Base-by-base conservation (phyloP, 768 basidiomycete species). In the Melanogaster broomeanus region DNA sequence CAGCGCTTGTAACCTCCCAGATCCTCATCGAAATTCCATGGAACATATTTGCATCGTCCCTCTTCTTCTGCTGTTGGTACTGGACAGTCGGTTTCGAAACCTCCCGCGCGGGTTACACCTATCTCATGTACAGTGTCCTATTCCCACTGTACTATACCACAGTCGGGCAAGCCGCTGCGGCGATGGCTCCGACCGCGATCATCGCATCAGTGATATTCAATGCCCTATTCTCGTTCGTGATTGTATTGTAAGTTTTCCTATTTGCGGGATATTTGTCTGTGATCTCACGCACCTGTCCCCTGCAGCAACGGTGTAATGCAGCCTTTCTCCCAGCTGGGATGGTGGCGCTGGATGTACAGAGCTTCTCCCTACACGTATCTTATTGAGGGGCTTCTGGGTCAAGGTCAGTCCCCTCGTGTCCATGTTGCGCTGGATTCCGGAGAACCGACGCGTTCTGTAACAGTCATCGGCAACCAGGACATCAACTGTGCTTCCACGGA, bases 401-500 rank as follows among this genome's bases (percentile, higher is more conserved):
- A 70, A 61, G 68, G 57, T 58, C 31, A 28, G 35, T 28, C 9
- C 28, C 18, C 21, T 7, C 7, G 24, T 7, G 12, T 13, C 12
- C 7, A n/a, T 39, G 4, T 4, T 16, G 13, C 4, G 21, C 8
- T 31, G 12, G 31, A 13, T 13, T 25, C 8, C 22, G 6, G 21
- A 22, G 25, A n/a, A 13, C 22, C 51, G 28, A 60, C 25, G 6
- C 5, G 27, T 24, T 31, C n/a, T 33, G 19, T 13, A 58, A 83
- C 28, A 76, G 80, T 68, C 5, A 57, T 81, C n/a, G 80, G 78
- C 4, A 56, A 62, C 31, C 70, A 74, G 47, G 42, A 59, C 0
- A 68, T 84, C 35, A 66, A 60, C 6, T 90, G 89, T 66, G 65
- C 81, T 1, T 45, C 67, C 1, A 61, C 68, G 45, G 88, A 90